phyloP scores from a whole-genome alignment of 1,284 basidiomycete species.

The Microbotryum violaceum region DNA sequence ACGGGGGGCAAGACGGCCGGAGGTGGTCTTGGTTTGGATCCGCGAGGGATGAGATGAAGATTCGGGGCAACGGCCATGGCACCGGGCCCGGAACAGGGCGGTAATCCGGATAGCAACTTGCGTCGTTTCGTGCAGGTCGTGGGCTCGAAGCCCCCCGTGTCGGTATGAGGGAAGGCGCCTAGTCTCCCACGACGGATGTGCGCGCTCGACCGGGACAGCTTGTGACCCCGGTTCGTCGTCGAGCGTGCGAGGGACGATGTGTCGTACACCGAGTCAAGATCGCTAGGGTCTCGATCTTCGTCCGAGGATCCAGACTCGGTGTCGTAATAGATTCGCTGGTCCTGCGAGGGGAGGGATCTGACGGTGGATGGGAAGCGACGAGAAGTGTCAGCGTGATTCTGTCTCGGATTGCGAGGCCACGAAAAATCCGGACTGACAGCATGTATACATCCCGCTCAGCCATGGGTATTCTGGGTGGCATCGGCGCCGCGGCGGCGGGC shows the following conservation, averaged over 20 bases:
- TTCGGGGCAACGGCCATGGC: constrained; percentile 29
- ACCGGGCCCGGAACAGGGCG: neutral
- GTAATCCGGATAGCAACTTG: constrained; percentile 15
- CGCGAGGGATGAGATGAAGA: constrained; percentile 19
- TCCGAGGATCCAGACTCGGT: neutral
- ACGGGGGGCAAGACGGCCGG: constrained; percentile 28
- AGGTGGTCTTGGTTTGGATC: neutral
- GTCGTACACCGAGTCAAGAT: neutral
- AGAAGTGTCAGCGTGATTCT: neutral
- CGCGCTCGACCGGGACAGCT: constrained; percentile 24
- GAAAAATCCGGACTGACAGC: constrained; percentile 1
- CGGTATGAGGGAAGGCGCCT: constrained; percentile 28
- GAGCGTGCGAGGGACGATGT: neutral
- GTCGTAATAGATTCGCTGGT: constrained; percentile 28
- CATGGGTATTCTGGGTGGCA: constrained; percentile 3
- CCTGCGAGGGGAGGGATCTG: constrained; percentile 25
- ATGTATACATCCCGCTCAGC: constrained; percentile 12
- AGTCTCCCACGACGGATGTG: constrained; percentile 30
- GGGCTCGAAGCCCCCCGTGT: constrained; percentile 16
- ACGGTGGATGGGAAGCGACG: neutral
- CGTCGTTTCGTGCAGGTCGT: constrained; percentile 14
- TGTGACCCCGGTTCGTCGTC: constrained; percentile 34
- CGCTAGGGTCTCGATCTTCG: neutral
- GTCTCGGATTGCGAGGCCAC: neutral
- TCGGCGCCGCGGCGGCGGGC: neutral